A percentile compares a stretch with the other conserved stretches of the same genome.
These are phyloP conservation scores for Pleurotus tuber-regium DNA, from an alignment of 768 basidiomycete genomes.

Conservation along the genomic window DNA sequence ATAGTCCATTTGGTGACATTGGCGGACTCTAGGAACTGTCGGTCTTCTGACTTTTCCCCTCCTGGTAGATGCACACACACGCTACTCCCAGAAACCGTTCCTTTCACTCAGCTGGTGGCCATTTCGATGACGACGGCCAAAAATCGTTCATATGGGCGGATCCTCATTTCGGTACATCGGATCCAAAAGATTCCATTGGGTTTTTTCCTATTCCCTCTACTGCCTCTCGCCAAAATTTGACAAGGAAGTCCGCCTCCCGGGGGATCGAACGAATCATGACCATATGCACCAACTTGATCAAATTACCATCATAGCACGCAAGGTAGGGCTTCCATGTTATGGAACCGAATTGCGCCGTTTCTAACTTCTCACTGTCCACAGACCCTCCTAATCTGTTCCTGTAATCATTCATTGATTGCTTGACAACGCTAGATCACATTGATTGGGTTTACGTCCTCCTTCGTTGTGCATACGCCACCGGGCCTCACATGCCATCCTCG, in stretches of 20 bases:
- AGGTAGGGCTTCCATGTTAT: neutral
- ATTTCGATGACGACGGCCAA: constrained; percentile 10
- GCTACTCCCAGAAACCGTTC: constrained; percentile 1
- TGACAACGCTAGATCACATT: constrained; percentile 2
- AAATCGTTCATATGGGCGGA: constrained; percentile 7
- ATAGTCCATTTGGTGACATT: no score
- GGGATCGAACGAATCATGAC: constrained; percentile 9
- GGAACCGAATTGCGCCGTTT: neutral
- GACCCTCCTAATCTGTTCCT: constrained; percentile 1
- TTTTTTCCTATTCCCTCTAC: constrained; percentile 3
- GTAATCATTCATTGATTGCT: neutral
- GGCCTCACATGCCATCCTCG: no score
- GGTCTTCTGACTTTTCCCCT: constrained; percentile 8
- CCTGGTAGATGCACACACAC: constrained; percentile 6
- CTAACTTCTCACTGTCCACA: constrained; percentile 4
- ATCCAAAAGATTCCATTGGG: constrained; percentile 7
- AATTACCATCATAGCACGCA: constrained; percentile 5
- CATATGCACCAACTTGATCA: constrained; percentile 8
- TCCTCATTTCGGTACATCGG: constrained; percentile 4
- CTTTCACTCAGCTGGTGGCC: neutral
- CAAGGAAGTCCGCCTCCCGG: neutral
- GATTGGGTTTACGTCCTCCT: neutral
- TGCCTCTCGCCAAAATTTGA: neutral
- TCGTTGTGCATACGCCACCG: no score
- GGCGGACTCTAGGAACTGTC: neutral